phyloP scores from a whole-genome alignment of 768 basidiomycete species.

The Phanerochaete carnosa region DNA sequence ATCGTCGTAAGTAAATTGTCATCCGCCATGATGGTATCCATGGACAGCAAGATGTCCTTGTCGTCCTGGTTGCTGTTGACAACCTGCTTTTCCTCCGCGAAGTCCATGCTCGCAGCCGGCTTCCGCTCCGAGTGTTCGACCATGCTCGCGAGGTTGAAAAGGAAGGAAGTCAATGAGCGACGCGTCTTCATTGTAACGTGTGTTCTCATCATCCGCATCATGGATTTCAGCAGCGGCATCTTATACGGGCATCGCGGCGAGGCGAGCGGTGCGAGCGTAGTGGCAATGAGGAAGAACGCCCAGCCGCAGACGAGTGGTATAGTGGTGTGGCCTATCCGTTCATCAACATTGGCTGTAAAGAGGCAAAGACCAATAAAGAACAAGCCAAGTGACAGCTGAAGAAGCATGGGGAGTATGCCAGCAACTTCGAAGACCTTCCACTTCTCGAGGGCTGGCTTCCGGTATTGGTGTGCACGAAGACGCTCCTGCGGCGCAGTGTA shows the following conservation, averaged over 20 bases:
- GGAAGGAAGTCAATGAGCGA: not conserved
- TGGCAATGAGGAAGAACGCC: not conserved
- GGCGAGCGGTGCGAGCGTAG: not conserved
- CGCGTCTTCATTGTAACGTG: not conserved
- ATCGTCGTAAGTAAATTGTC: not conserved
- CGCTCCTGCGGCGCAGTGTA: not conserved
- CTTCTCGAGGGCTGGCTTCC: constrained; percentile 3
- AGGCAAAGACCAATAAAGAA: constrained; percentile 2
- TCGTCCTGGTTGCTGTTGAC: too few relatives aligned
- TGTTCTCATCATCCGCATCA: not conserved
- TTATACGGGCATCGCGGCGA: not conserved
- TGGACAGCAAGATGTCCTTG: not conserved
- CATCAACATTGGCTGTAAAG: not conserved
- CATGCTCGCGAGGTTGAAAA: not conserved
- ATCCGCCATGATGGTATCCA: not conserved
- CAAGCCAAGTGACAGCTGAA: constrained; percentile 6
- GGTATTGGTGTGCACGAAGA: not conserved
- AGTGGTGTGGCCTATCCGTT: not conserved
- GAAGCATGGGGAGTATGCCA: constrained; percentile 6
- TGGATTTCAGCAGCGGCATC: not conserved
- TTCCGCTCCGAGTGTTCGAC: not conserved
- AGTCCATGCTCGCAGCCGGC: not conserved
- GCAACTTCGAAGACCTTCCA: constrained; percentile 10
- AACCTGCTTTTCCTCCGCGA: too few relatives aligned
- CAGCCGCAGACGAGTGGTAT: not conserved